Evolutionary conservation across 2,329 filamentous ascomycete genomes (phyloP), one percentile per base, ranked within the genome.

Genomic region (Phialophora macrospora): DNA sequence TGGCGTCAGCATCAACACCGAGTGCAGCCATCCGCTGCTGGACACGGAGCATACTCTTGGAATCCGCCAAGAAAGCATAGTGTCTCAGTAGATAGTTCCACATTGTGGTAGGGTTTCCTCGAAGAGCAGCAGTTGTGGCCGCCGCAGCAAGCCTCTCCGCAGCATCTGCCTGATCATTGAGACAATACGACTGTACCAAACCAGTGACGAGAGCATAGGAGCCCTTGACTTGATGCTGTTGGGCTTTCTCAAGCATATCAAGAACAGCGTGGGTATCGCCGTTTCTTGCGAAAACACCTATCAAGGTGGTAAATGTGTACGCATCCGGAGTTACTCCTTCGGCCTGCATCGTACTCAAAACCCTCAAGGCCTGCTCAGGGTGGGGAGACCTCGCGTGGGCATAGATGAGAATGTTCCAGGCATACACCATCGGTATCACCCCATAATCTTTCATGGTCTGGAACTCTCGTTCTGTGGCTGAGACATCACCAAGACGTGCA

Each of bases 71-170:
- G 62, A 86, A 79, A 6, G 90, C 91, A 75, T 92, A 84, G 66
- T 89, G 86, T 63, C 84, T 82, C 4, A 97, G 80, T 34, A 97
- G 78, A 60, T 87, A 83, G 74, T 97, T 97, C 91, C 91, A 97
- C 73, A 92, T 86, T 34, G 83, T 80, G 1, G 88, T 88, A 24
- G 84, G 80, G 1, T 83, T 80, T 1, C 86, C 83, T 20, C 81
- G 74, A 0, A 87, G 75, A 14, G 80, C 78, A 67, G 82, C 80
- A 12, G 77, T 76, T 24, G 88, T 80, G 34, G 87, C 83, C 52
- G 84, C 83, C 56, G 84, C 74, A 34, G 88, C 86, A 56, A 91
- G 79, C 46, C 79, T 78, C 74, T 88, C 83, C 3, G 89, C 89
- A 71, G 86, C 81, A 11, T 76, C 71, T 51, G 84, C 77, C 46